Conservation (phyloP, 345 rosid genomes). For the Gossypium herbaceum region DNA sequence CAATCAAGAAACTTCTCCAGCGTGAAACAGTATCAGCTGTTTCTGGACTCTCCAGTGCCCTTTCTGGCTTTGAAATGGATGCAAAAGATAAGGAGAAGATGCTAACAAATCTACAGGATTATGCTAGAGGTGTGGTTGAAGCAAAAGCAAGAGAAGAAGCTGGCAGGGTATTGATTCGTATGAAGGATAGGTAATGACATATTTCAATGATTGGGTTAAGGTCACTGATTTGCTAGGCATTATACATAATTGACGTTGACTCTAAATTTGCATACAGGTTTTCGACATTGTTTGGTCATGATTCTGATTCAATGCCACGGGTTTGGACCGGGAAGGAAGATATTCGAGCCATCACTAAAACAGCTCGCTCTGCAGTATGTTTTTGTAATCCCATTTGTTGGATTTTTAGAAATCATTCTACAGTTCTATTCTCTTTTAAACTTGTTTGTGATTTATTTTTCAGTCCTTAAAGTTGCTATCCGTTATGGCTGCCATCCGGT, state of each 20-base stretch:
- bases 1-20: constrained; percentile 71
- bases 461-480: constrained; percentile 95
- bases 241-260: constrained; percentile 18
- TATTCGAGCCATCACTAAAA: constrained; percentile 86
- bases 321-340: constrained; percentile 99
- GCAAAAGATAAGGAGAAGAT: constrained; percentile 51
- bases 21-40: constrained; percentile 71
- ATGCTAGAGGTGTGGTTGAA: constrained; percentile 79
- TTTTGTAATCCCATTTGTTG: constrained; percentile 6
- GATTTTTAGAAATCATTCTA: neutral
- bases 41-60: constrained; percentile 57
- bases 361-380: constrained; percentile 88
- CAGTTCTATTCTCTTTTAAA: constrained; percentile 17
- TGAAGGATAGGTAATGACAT: constrained; percentile 80
- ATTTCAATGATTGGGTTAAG: constrained; percentile 16
- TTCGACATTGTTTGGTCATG: constrained; percentile 84
- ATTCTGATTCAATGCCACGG: constrained; percentile 97
- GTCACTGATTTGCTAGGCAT: constrained; percentile 16
- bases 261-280: constrained; percentile 49
- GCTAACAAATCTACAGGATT: constrained; percentile 50
- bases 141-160: constrained; percentile 90
- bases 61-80: constrained; percentile 80
- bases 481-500: constrained; percentile 77
- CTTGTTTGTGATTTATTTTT: constrained; percentile 7
- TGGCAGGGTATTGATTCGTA: constrained; percentile 74